Percentiles rank a stretch among this genome's conserved stretches.
phyloP scores from a whole-genome alignment of 768 basidiomycete species.

The Tricholoma sp. region DNA sequence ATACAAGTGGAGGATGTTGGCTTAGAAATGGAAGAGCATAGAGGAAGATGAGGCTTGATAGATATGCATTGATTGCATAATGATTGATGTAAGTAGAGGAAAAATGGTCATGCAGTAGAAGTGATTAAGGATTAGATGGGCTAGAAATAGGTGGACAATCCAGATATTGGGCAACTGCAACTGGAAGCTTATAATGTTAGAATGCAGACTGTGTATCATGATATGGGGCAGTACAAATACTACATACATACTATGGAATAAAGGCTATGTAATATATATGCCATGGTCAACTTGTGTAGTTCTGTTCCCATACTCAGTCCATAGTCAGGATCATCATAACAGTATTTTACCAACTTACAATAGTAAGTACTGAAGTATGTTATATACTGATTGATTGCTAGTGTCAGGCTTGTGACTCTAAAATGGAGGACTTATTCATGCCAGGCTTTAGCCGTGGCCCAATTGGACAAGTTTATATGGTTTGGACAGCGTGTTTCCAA shows the following conservation, averaged over 20 bases:
- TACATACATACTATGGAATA: too few species aligned
- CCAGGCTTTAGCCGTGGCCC: background rate
- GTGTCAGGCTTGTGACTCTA: slow-evolving; percentile 5
- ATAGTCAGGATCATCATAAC: background rate
- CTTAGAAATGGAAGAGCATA: background rate
- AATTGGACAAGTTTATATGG: background rate
- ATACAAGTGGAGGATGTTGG: background rate
- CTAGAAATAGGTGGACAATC: too few species aligned
- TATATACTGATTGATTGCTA: slow-evolving; percentile 5
- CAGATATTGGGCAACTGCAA: too few species aligned
- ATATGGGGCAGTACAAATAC: too few species aligned
- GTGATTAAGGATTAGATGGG: too few species aligned
- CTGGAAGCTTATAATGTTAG: too few species aligned
- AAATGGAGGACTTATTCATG: background rate
- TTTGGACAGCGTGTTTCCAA: too few species aligned
- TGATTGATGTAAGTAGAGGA: background rate
- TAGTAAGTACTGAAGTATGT: background rate
- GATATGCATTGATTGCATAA: background rate
- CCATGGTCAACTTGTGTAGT: background rate
- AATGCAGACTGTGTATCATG: too few species aligned
- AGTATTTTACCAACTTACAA: background rate
- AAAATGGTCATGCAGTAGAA: too few species aligned
- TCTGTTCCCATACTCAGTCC: background rate
- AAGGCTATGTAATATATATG: too few species aligned
- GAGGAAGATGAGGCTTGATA: background rate